Conservation (phyloP, 164 flowering plant genomes). For the Liriodendron chinense region DNA sequence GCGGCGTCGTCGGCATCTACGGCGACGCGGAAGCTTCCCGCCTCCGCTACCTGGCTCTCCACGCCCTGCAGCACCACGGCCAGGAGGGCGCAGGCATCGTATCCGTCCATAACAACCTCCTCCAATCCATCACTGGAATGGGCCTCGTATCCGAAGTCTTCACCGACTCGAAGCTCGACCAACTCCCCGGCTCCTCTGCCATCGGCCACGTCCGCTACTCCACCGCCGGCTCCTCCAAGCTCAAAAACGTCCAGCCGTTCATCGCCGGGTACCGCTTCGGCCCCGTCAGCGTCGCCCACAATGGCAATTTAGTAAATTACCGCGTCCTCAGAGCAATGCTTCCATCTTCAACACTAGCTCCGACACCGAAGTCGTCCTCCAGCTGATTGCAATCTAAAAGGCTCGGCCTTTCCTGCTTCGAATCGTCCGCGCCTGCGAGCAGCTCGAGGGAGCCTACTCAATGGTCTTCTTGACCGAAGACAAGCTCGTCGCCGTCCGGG, state of each 20-base stretch:
- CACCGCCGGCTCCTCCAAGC: conserved; percentile 87
- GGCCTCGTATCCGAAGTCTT: conserved; percentile 91
- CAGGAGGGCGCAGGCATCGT: conserved; percentile 98
- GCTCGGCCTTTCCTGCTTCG: conserved; percentile 65
- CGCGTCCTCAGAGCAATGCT: conserved; percentile 48
- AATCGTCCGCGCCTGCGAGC: conserved; percentile 81
- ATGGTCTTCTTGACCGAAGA: conserved; percentile 85
- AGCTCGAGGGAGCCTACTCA: conserved; percentile 83
- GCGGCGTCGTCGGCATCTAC: conserved; percentile 92
- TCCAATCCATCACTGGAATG: conserved; percentile 72
- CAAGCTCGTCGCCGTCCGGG: conserved; percentile 89
- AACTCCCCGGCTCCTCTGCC: conserved; percentile 65
- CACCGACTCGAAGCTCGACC: conserved; percentile 57
- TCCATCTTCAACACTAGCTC: conserved; percentile 83
- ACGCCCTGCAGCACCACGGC: conserved; percentile 90
- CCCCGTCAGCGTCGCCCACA: conserved; percentile 88
- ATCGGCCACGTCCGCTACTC: conserved; percentile 96
- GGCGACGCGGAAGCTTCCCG: conserved; percentile 94
- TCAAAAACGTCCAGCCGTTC: conserved; percentile 92
- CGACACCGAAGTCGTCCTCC: conserved; percentile 93
- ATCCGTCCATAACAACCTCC: conserved; percentile 44
- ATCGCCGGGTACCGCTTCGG: conserved; percentile 86
- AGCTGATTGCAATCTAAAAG: conserved; percentile 79
- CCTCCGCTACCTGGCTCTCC: conserved; percentile 81
- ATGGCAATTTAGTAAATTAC: conserved; percentile 89